Evolutionary conservation across 2,329 filamentous ascomycete species (phyloP).

Genomic region (Aurifilum marmelostoma): DNA sequence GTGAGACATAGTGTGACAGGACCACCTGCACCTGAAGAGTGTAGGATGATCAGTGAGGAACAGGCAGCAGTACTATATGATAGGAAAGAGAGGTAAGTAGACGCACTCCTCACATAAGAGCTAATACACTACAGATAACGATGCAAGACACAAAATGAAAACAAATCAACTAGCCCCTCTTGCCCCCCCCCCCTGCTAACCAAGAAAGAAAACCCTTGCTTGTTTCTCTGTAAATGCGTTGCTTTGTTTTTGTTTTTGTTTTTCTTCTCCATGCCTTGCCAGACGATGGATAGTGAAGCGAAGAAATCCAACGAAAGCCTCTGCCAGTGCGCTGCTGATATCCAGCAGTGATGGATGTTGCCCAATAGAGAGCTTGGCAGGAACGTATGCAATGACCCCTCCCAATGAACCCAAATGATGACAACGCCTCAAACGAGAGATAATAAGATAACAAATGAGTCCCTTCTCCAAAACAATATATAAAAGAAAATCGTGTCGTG

Average conservation of each 20-base stretch:
- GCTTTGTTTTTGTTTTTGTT: slow-evolving; percentile 14
- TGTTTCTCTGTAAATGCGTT: slow-evolving; percentile 9
- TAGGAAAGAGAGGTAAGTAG: neutral
- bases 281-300: neutral
- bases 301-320: neutral
- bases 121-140: slow-evolving; percentile 7
- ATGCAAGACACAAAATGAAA: slow-evolving; percentile 4
- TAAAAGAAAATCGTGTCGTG: neutral
- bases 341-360: neutral
- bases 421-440: slow-evolving; percentile 23
- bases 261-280: neutral
- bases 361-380: slow-evolving; percentile 16
- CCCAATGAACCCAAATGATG: slow-evolving; percentile 7
- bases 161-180: neutral
- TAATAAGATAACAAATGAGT: neutral
- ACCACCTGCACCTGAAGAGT: neutral
- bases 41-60: neutral
- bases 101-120: neutral
- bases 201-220: neutral
- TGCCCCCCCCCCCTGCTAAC: neutral
- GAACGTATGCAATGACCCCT: slow-evolving; percentile 21
- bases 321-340: neutral
- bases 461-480: slow-evolving; percentile 14
- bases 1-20: neutral
- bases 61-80: neutral